Base-by-base conservation (phyloP, 2,329 filamentous ascomycete genomes). In the Mycosphaerella sp. region DNA sequence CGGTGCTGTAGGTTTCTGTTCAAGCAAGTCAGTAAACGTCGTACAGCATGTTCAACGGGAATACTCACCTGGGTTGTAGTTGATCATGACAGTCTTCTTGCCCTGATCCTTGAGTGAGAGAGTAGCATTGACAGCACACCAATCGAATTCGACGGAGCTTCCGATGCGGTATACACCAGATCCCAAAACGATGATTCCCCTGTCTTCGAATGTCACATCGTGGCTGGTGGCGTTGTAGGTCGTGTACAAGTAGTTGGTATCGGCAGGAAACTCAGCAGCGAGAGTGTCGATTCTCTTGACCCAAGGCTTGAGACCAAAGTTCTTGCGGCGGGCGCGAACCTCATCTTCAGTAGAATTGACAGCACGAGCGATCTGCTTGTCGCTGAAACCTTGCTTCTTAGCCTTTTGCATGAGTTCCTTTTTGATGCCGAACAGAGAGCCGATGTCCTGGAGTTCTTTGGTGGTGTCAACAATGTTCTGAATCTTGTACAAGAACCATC, bases 231-330 rank as follows among this genome's bases (percentile, higher is more conserved):
- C 93, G 69, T 98, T 97, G 78, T 98, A 98, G 31, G 93, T 97
- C 2, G 92, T 97, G 77, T 96, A 95, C 26, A 95, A 81, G 74
- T 95, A 96, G 79, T 96, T 95, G 56, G 91, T 95, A 62, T 93
- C 81, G 41, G 90, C 91, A 32, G 91, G 91, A 78, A 96, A 96
- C 73, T 98, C 93, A 41, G 93, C 93, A 64, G 93, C 93, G 57
- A 98, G 80, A 17, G 93, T 98, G 69, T 98, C 93, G 65, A 98
- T 97, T 79, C 86, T 95, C 85, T 97, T 98, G 54, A 98, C 93
- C 81, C 89, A 98, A 6, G 93, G 93, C 58, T 80, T 86, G 73
- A 98, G 92, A 57, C 87, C 89, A 70, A 96, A 93, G 71, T 83
- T 81, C 76, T 87, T 84, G 70, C 93, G 83, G 68, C 83, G 81